A percentile compares a stretch with the other conserved stretches of the same genome.
These are phyloP conservation scores for Apiospora rasikravindrae DNA, from an alignment of 2,329 filamentous ascomycete species.

Conservation along the genomic window DNA sequence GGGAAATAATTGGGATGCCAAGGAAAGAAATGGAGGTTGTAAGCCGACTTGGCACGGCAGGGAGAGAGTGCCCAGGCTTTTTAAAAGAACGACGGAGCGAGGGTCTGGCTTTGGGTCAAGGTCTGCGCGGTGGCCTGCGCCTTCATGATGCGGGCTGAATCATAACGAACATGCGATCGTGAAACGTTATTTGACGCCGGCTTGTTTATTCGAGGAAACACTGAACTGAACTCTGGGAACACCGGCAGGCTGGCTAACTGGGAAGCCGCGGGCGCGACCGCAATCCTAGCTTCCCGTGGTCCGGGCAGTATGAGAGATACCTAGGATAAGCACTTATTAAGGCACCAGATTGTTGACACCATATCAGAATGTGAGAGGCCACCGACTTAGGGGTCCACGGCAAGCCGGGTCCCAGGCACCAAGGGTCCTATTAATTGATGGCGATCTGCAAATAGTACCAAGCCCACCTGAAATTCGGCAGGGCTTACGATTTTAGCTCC, in stretches of 20 bases:
- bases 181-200: neutral
- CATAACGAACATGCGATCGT: neutral
- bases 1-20: slow-evolving; percentile 15
- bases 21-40: slow-evolving; percentile 2
- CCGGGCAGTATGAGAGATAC: too few species aligned
- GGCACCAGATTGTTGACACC: too few species aligned
- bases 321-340: neutral
- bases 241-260: neutral
- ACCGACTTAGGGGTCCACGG: too few species aligned
- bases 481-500: slow-evolving; percentile 1
- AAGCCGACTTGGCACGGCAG: slow-evolving; percentile 10
- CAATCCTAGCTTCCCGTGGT: neutral
- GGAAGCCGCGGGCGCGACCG: neutral
- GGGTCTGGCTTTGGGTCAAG: neutral
- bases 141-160: neutral
- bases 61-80: neutral
- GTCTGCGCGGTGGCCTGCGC: neutral
- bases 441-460: neutral
- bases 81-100: neutral
- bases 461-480: neutral
- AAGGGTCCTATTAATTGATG: neutral
- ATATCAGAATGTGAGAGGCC: neutral
- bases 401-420: neutral
- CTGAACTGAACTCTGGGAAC: neutral
- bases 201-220: neutral